A percentile compares a stretch with the other conserved stretches of the same genome.
phyloP scores from a whole-genome alignment of 139 green algal genomes.

The Bryopsis sp. region DNA sequence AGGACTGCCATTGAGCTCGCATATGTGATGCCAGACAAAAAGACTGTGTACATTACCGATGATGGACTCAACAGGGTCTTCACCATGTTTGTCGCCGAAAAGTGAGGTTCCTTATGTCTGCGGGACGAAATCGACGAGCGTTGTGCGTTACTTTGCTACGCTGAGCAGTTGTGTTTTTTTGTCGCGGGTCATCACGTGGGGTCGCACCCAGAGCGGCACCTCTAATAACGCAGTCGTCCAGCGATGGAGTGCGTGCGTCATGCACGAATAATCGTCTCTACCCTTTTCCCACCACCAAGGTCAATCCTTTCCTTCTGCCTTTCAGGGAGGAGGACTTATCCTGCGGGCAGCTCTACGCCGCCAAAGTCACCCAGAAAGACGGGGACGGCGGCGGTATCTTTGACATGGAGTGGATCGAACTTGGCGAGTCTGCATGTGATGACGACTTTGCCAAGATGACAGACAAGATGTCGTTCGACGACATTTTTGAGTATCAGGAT shows the following conservation, averaged over 20 bases:
- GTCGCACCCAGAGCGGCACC: too few relatives aligned
- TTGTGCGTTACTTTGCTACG: too few relatives aligned
- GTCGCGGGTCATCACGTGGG: too few relatives aligned
- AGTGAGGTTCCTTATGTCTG: too few relatives aligned
- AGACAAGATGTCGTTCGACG: neutral
- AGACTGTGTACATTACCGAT: slow-evolving; percentile 39
- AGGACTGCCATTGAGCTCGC: slow-evolving; percentile 12
- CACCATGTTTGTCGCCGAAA: neutral
- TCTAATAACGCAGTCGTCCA: too few relatives aligned
- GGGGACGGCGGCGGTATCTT: neutral
- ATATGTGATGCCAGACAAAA: slow-evolving; percentile 32
- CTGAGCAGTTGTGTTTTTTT: too few relatives aligned
- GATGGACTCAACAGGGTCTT: slow-evolving; percentile 14
- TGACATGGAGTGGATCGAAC: neutral
- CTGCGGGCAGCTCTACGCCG: neutral
- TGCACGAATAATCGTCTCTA: too few relatives aligned
- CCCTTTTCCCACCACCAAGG: too few relatives aligned
- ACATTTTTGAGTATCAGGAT: neutral
- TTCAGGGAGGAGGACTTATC: neutral
- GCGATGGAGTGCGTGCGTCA: too few relatives aligned
- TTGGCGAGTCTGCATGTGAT: neutral
- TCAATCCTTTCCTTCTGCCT: too few relatives aligned
- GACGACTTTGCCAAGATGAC: neutral
- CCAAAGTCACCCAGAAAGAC: neutral
- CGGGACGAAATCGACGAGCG: too few relatives aligned